Evolutionary conservation across 306 rosid genomes (phyloP).

Genomic region (Datisca glomerata): DNA sequence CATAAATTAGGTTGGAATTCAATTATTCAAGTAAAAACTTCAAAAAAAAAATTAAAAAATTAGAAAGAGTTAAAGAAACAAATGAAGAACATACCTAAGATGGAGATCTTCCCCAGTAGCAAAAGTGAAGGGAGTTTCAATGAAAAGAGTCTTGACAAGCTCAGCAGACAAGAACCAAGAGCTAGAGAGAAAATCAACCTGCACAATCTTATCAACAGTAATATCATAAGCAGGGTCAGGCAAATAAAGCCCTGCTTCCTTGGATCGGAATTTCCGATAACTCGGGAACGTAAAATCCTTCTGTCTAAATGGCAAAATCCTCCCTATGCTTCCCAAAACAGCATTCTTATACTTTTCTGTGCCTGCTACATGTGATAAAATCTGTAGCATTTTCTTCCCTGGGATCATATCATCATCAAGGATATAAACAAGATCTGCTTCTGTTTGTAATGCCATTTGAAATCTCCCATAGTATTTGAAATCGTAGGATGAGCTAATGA

Average conservation of each 20-base stretch:
- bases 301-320: slow-evolving; percentile 87
- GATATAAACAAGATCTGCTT: slow-evolving; percentile 71
- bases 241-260: slow-evolving; percentile 87
- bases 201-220: slow-evolving; percentile 70
- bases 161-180: slow-evolving; percentile 90
- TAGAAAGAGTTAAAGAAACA: background rate
- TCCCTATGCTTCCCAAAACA: slow-evolving; percentile 85
- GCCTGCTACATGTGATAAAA: slow-evolving; percentile 78
- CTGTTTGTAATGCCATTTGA: slow-evolving; percentile 87
- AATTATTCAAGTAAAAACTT: too few relatives aligned
- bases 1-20: too few relatives aligned
- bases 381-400: slow-evolving; percentile 81
- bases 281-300: slow-evolving; percentile 90
- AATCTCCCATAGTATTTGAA: slow-evolving; percentile 98
- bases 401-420: slow-evolving; percentile 97
- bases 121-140: slow-evolving; percentile 81
- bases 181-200: slow-evolving; percentile 95
- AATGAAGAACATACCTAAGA: slow-evolving; percentile 42
- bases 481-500: slow-evolving; percentile 79
- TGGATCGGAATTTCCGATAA: slow-evolving; percentile 79
- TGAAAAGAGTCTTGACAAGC: slow-evolving; percentile 68
- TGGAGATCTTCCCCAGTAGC: slow-evolving; percentile 97
- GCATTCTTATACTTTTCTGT: slow-evolving; percentile 70
- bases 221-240: slow-evolving; percentile 98
- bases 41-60: background rate